Conservation (phyloP, 2,329 filamentous ascomycete genomes). For the Metarhizium album region DNA sequence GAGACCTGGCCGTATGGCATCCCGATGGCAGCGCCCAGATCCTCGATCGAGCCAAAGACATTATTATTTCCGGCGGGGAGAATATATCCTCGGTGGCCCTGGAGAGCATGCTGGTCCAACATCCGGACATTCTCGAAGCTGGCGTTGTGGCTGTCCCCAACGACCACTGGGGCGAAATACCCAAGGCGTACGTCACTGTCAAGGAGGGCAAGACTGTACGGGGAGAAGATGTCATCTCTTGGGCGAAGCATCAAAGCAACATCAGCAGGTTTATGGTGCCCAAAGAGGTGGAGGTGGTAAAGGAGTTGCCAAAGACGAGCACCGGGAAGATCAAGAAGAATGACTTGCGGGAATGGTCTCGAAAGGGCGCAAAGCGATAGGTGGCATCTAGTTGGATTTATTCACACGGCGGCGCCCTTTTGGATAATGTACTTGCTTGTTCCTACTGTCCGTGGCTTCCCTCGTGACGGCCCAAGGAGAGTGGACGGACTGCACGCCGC, state of each 20-base stretch:
- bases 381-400: neutral
- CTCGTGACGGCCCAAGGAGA: slow-evolving; percentile 13
- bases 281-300: slow-evolving; percentile 63
- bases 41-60: slow-evolving; percentile 88
- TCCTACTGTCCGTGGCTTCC: neutral
- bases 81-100: slow-evolving; percentile 93
- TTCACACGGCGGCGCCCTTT: no score
- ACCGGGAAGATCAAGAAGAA: slow-evolving; percentile 98
- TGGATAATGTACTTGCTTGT: no score
- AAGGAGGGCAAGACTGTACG: slow-evolving; percentile 46
- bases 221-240: slow-evolving; percentile 61
- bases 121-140: slow-evolving; percentile 82
- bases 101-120: slow-evolving; percentile 78
- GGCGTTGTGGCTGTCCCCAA: slow-evolving; percentile 83
- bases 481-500: slow-evolving; percentile 30
- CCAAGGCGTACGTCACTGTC: slow-evolving; percentile 84
- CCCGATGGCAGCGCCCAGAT: slow-evolving; percentile 86
- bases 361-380: slow-evolving; percentile 14
- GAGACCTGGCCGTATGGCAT: slow-evolving; percentile 90
- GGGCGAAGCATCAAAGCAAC: slow-evolving; percentile 69
- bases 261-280: slow-evolving; percentile 90
- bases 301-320: slow-evolving; percentile 88
- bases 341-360: slow-evolving; percentile 73
- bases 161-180: slow-evolving; percentile 89
- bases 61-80: slow-evolving; percentile 95